Percentiles rank a stretch among this genome's conserved stretches.
Evolutionary conservation across 1,139 yeast genomes (phyloP).

Genomic region (Nakaseomyces delphensis): DNA sequence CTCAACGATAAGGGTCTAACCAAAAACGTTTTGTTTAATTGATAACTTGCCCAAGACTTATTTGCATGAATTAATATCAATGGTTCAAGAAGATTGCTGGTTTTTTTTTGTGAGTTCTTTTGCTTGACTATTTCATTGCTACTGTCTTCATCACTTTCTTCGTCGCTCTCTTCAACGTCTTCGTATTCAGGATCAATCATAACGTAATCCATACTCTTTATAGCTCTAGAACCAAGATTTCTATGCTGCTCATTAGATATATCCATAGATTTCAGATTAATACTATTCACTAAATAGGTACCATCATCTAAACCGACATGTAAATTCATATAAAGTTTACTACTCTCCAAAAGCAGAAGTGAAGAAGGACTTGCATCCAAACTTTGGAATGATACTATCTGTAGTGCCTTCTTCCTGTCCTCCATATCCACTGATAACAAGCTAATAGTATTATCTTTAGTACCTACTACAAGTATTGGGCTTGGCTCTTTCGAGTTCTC

Average conservation of each 20-base stretch:
- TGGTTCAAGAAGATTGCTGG: constrained; percentile 7
- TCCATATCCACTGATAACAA: constrained; percentile 46
- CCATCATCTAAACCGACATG: constrained; percentile 84
- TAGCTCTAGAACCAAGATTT: constrained; percentile 6
- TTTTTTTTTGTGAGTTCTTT: constrained; percentile 1
- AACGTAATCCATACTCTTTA: background rate
- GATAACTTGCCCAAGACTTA: constrained; percentile 27
- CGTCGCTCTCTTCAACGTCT: constrained; percentile 7
- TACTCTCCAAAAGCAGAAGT: constrained; percentile 33
- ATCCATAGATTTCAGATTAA: constrained; percentile 36
- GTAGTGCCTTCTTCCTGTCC: constrained; percentile 54
- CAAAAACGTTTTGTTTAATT: constrained; percentile 11
- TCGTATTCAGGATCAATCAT: constrained; percentile 8
- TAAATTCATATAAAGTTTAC: constrained; percentile 32
- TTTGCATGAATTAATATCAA: constrained; percentile 20
- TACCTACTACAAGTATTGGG: constrained; percentile 59
- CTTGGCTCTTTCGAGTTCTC: constrained; percentile 38
- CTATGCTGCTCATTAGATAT: constrained; percentile 29
- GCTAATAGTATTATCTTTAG: constrained; percentile 62
- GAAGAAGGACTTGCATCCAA: constrained; percentile 49
- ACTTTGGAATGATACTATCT: constrained; percentile 56
- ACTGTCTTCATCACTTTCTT: constrained; percentile 9
- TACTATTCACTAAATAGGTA: constrained; percentile 54
- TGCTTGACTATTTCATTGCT: constrained; percentile 5
- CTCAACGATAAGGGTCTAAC: constrained; percentile 21